Evolutionary conservation across 2,329 filamentous ascomycete genomes (phyloP).

Genomic region (Fusarium sp.): DNA sequence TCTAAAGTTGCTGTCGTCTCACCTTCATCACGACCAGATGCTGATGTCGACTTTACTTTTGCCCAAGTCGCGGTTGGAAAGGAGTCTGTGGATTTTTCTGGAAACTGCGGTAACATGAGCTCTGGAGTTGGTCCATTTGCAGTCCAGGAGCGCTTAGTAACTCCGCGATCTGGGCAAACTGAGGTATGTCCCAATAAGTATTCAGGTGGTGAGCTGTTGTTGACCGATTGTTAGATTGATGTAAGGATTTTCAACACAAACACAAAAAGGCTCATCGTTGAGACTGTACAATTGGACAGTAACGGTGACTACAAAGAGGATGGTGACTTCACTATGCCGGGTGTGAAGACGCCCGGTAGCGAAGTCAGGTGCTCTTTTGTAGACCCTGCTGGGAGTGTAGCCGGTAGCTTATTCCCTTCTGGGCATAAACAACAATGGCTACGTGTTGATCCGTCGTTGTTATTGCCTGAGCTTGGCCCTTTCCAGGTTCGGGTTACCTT

Average conservation of each 20-base stretch:
- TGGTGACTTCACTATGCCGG: slow-evolving; percentile 71
- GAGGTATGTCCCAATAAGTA: slow-evolving; percentile 38
- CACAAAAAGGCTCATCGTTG: slow-evolving; percentile 69
- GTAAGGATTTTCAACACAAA: slow-evolving; percentile 74
- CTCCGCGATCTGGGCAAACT: slow-evolving; percentile 44
- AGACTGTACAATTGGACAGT: slow-evolving; percentile 66
- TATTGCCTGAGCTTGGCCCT: slow-evolving; percentile 38
- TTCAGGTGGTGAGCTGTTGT: too few species aligned
- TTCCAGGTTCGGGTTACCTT: slow-evolving; percentile 55
- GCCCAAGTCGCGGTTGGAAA: slow-evolving; percentile 72
- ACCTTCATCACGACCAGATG: slow-evolving; percentile 56
- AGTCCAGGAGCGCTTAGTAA: slow-evolving; percentile 64
- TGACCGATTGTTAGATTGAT: slow-evolving; percentile 39
- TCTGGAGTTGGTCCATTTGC: slow-evolving; percentile 73
- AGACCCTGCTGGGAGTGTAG: slow-evolving; percentile 73
- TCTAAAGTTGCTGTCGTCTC: slow-evolving; percentile 74
- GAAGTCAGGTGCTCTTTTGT: slow-evolving; percentile 72
- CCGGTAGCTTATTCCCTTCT: slow-evolving; percentile 71
- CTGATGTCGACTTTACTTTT: slow-evolving; percentile 75
- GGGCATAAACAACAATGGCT: slow-evolving; percentile 58
- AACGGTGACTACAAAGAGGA: slow-evolving; percentile 62
- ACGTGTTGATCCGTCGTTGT: slow-evolving; percentile 50
- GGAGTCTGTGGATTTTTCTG: slow-evolving; percentile 68
- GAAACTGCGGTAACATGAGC: slow-evolving; percentile 77
- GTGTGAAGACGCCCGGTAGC: slow-evolving; percentile 68